Evolutionary conservation across 2,329 filamentous ascomycete genomes (phyloP).

Genomic region (Phialophora verrucosa): DNA sequence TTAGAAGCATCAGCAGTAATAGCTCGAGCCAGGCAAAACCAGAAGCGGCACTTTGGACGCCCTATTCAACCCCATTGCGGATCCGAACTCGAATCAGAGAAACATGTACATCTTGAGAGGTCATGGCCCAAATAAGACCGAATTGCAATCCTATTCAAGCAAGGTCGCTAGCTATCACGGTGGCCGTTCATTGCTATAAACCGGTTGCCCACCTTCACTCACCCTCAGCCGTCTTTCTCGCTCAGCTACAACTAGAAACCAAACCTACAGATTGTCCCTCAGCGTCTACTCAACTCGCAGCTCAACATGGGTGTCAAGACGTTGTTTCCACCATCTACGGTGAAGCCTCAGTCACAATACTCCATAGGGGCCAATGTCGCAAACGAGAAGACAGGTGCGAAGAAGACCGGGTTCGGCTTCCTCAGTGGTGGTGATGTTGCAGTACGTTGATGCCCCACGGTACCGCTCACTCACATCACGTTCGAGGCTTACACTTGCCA

Average conservation of each 20-base stretch:
- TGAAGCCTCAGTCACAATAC: constrained; percentile 22
- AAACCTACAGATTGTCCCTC: neutral
- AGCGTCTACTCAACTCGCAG: neutral
- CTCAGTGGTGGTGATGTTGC: constrained; percentile 6
- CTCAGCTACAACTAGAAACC: neutral
- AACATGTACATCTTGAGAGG: neutral
- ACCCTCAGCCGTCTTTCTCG: neutral
- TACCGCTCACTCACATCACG: neutral
- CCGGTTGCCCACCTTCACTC: neutral
- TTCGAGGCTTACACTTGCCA: neutral
- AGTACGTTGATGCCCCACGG: constrained; percentile 2
- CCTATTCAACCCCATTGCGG: neutral
- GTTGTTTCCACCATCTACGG: constrained; percentile 19
- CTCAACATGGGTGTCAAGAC: constrained; percentile 20
- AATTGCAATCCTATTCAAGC: neutral
- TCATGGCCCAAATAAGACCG: neutral
- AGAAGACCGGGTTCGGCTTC: constrained; percentile 17
- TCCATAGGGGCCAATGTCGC: constrained; percentile 13
- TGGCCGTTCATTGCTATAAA: neutral
- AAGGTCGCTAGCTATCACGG: neutral
- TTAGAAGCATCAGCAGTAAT: neutral
- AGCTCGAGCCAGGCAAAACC: neutral
- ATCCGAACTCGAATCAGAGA: neutral
- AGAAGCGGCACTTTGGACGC: neutral
- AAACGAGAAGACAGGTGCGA: constrained; percentile 1